Conservation (phyloP, 257 asterid species). For the Nicotiana undulata region DNA sequence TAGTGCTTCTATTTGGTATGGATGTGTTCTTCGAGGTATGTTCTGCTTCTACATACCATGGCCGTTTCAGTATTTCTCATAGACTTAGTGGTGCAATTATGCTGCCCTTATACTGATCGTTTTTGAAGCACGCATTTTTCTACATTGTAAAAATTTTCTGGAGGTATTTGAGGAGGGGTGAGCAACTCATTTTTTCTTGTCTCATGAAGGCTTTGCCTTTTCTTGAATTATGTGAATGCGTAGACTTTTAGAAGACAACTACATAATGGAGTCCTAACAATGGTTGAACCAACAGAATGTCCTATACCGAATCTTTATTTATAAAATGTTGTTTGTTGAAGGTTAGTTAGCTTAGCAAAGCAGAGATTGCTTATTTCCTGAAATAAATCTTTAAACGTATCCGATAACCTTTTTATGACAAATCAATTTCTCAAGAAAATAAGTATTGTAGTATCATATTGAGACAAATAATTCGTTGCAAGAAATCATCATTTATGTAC, state of each 20-base stretch:
- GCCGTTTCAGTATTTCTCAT: background rate
- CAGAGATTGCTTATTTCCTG: background rate
- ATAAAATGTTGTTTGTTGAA: background rate
- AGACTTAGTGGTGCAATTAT: background rate
- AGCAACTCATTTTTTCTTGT: background rate
- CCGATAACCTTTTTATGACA: too few species aligned
- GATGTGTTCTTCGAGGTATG: conserved; percentile 89
- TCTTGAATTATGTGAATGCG: background rate
- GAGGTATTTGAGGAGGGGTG: background rate
- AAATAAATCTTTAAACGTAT: background rate
- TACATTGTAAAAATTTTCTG: background rate
- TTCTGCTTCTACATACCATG: conserved; percentile 6
- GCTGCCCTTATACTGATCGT: background rate
- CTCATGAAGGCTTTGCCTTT: background rate
- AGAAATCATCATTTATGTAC: too few species aligned
- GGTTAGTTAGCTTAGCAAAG: background rate
- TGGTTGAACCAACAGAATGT: background rate
- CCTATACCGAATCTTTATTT: background rate
- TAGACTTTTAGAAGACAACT: background rate
- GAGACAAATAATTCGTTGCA: too few species aligned
- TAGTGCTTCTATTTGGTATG: conserved; percentile 86
- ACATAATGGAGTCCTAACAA: background rate
- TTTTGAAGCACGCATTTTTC: background rate
- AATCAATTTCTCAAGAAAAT: too few species aligned
- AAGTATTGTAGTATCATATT: too few species aligned